Percentiles rank a stretch among this genome's conserved stretches.
Evolutionary conservation across 2,329 filamentous ascomycete genomes (phyloP).

Genomic region (Aspergillus fumigatus): DNA sequence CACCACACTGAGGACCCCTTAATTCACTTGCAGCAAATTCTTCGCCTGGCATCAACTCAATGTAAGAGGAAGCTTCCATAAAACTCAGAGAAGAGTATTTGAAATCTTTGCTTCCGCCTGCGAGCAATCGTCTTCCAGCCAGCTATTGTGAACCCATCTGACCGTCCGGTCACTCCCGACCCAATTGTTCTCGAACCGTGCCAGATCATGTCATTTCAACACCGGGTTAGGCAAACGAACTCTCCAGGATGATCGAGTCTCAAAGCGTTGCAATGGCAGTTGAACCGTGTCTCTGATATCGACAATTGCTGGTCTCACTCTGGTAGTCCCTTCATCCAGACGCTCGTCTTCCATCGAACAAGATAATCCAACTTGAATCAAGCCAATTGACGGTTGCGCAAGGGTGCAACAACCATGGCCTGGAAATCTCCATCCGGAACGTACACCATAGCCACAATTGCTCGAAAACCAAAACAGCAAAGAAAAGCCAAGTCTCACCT

Average conservation of each 20-base stretch:
- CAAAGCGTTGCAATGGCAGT: conserved; percentile 5
- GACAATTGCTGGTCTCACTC: conserved; percentile 10
- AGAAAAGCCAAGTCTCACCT: conserved; percentile 18
- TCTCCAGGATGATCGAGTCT: neutral
- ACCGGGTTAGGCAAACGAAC: neutral
- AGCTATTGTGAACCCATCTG: neutral
- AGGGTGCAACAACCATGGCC: conserved; percentile 1
- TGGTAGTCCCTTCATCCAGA: conserved; percentile 5
- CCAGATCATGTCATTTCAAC: neutral
- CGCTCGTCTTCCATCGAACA: conserved; percentile 3
- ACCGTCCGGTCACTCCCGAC: neutral
- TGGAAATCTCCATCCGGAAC: neutral
- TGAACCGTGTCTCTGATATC: neutral
- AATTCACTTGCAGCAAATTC: conserved; percentile 1
- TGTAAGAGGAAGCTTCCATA: conserved; percentile 6
- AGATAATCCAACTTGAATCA: conserved; percentile 1
- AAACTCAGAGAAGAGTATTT: conserved; percentile 2
- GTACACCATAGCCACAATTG: neutral
- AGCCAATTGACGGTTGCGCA: neutral
- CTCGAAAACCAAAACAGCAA: conserved; percentile 1
- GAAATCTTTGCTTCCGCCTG: conserved; percentile 1
- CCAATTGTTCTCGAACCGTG: neutral
- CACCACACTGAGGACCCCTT: conserved; percentile 10
- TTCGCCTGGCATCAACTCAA: conserved; percentile 3
- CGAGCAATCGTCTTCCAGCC: neutral